Conservation (phyloP, 1,284 basidiomycete genomes). For the Tremellales sp. region DNA sequence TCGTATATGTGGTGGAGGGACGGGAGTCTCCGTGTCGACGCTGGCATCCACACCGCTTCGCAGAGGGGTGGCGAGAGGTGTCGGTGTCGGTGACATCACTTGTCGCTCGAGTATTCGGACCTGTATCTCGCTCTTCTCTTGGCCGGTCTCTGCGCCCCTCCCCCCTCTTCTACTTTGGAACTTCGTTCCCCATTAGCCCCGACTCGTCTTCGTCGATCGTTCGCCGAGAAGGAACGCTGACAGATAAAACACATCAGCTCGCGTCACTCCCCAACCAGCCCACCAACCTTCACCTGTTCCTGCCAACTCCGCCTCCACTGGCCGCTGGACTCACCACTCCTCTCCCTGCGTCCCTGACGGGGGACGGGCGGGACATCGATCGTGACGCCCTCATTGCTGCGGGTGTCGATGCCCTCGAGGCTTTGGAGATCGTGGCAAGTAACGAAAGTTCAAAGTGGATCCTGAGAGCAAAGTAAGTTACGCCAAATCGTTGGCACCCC, state of each 20-base stretch:
- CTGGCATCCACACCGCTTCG: too few relatives aligned
- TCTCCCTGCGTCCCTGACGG: constrained; percentile 39
- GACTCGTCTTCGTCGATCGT: too few relatives aligned
- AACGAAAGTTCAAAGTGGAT: constrained; percentile 27
- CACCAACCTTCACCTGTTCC: constrained; percentile 14
- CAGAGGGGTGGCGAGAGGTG: too few relatives aligned
- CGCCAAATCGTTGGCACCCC: neutral
- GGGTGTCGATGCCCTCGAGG: constrained; percentile 31
- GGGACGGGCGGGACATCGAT: constrained; percentile 30
- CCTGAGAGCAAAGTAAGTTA: constrained; percentile 32
- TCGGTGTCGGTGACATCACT: too few relatives aligned
- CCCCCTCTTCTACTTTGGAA: too few relatives aligned
- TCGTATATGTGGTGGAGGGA: too few relatives aligned
- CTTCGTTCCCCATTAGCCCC: too few relatives aligned
- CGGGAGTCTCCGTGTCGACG: too few relatives aligned
- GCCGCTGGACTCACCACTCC: constrained; percentile 38
- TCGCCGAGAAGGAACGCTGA: too few relatives aligned
- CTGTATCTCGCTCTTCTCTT: too few relatives aligned
- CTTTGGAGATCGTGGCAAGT: constrained; percentile 16
- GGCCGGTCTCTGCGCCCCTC: too few relatives aligned
- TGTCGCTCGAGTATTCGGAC: too few relatives aligned
- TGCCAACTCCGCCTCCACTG: constrained; percentile 34
- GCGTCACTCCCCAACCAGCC: constrained; percentile 12
- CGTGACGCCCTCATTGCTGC: constrained; percentile 14
- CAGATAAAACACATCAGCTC: constrained; percentile 10